Base-by-base conservation (phyloP, 1,284 basidiomycete species). In the Fomitopsis palustris region DNA sequence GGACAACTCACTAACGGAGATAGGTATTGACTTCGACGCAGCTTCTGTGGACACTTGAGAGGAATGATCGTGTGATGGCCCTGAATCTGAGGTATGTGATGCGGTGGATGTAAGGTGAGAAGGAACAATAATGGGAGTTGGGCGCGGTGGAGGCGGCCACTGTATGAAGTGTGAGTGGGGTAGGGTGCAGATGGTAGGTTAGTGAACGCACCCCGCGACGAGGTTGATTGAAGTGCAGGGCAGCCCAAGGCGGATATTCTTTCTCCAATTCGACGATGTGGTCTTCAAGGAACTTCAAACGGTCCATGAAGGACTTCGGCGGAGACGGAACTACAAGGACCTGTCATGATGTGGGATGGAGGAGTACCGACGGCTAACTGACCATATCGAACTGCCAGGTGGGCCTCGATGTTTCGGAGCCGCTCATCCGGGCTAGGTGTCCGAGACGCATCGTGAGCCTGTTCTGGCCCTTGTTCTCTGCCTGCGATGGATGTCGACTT, bases 241-340 rank as follows among this genome's bases (percentile, higher is more conserved):
- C 89, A 0, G 90, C 88, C 90, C 90, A 92, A 4, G 90, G 88
- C 2, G 90, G 90, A 65, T 89, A 90, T 56, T 92, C 88, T 65
- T 82, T 87, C 69, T 92, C 90, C 1, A 92, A 74, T 54, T 79
- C 78, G 38, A 88, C 78, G 58, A 92, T 80, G 66, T 92, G 88
- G 41, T 90, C 87, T 71, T 92, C 90, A 2, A 92, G 70, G 62
- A 83, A 85, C 63, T 83, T 83, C 12, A 92, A 72, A 4, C 90
- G 83, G 45, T 81, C 77, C 27, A 86, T 74, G 21, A 92, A 72
- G 4, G 81, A 85, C 12, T 77, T 79, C 0, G 90, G 90, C 12
- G 81, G 81, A 2, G 83, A 84, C 21, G 90, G 90, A 0, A 92
- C 90, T 92, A 31, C 12, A 60, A 14, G 54, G n/a, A 42, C 27